Conservation (phyloP, 805 yeast genomes). For the Millerago galiae region DNA sequence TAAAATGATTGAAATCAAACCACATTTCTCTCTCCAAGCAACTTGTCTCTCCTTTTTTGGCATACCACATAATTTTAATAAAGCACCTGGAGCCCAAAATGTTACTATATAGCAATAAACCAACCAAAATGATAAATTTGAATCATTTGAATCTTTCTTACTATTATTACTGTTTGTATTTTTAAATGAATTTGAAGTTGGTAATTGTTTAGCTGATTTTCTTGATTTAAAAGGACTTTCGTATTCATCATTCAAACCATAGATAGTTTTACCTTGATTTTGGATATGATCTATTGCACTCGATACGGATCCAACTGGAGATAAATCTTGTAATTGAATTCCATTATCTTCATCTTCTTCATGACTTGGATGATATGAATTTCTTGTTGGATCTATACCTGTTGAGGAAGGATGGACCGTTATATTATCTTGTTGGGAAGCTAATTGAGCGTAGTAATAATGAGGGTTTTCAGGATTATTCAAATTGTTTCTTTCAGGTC, state of each 20-base stretch:
- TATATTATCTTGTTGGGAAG: conserved; percentile 55
- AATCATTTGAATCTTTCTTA: conserved; percentile 4
- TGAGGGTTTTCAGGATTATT: conserved; percentile 66
- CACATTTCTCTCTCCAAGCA: conserved; percentile 98
- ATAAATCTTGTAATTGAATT: conserved; percentile 18
- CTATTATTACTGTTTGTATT: conserved; percentile 1
- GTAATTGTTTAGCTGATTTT: not conserved
- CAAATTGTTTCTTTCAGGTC: conserved; percentile 73
- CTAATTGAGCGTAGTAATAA: conserved; percentile 70
- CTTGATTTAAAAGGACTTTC: conserved; percentile 18
- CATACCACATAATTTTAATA: conserved; percentile 70
- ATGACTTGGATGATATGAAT: conserved; percentile 10
- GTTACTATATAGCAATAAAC: conserved; percentile 75
- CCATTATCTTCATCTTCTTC: conserved; percentile 15
- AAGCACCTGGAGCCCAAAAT: conserved; percentile 85
- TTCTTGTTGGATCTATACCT: conserved; percentile 54
- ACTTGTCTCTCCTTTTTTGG: conserved; percentile 73
- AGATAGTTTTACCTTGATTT: conserved; percentile 43
- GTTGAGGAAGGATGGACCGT: conserved; percentile 63
- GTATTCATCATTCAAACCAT: conserved; percentile 57
- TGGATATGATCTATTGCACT: not conserved
- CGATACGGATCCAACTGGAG: conserved; percentile 5
- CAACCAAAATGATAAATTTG: conserved; percentile 54
- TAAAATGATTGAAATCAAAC: conserved; percentile 67
- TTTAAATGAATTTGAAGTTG: not conserved